Evolutionary conservation across 1,139 yeast species (phyloP), one percentile per base, ranked within the genome.

Genomic region (Hyphopichia khmerensis): DNA sequence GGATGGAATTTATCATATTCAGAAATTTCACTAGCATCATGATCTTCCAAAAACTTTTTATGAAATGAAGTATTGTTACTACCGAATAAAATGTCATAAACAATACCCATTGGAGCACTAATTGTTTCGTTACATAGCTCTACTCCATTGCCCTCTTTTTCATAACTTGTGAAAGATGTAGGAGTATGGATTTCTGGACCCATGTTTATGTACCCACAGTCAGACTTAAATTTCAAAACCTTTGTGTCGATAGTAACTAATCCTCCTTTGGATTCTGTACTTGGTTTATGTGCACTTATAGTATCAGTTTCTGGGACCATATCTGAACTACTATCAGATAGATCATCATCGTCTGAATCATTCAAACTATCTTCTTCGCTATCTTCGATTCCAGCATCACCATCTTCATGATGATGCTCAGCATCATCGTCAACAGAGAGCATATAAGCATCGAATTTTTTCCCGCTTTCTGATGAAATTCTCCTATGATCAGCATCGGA

Each of bases 51-150:
- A 47, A 76, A 62, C 17, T 56, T 55, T 30, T 53, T 53, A 48
- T 75, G 80, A 48, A 77, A 78, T 17, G 57, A 44, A 6, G 64
- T 66, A 41, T 73, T 65, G 21, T 55, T 44, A 24, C 64, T 57
- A 2, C 83, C 81, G 57, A 78, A 79, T 33, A 77, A 47, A 4
- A 79, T 60, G 38, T 73, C 74, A 51, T 61, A 79, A 2, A 77
- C 69, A 2, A 75, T 55, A 0, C 84, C 84, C 43, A 78, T 36
- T 1, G 84, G 84, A 0, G 77, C 80, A 16, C 60, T 58, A 9
- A 73, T 55, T 2, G 44, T 44, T 36, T 66, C 75, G 40, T 64
- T 62, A 35, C 64, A 58, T 14, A 73, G 50, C 35, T 64, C 73
- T 1, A 55, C 58, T 46, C 72, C 78, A 36, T 57, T 54, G 11